Evolutionary conservation across 139 green algal genomes (phyloP).

Genomic region (Pleodorina starrii): DNA sequence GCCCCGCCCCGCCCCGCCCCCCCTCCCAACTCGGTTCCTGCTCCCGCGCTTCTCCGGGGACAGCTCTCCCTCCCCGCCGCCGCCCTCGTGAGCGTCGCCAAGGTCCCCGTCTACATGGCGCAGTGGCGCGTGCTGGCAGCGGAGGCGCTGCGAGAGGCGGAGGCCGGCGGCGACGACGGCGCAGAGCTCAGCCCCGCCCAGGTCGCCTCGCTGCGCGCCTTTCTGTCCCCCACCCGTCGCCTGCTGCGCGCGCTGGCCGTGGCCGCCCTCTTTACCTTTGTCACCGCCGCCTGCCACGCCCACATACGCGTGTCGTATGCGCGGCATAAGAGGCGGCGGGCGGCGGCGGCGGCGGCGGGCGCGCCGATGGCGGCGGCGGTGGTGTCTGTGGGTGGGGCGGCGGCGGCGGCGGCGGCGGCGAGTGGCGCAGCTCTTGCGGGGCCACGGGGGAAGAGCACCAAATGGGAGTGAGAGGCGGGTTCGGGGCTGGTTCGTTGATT

Average conservation of each 20-base stretch:
- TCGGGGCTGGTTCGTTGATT: too few relatives aligned
- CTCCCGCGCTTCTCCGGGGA: neutral
- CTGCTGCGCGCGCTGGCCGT: neutral
- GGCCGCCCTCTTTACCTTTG: neutral
- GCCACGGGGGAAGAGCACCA: too few relatives aligned
- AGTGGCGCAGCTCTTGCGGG: neutral
- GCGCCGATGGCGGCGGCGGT: neutral
- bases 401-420: neutral
- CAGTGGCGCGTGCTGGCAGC: neutral
- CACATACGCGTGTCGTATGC: neutral
- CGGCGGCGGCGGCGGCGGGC: neutral
- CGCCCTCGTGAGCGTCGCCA: neutral
- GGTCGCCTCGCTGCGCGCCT: neutral
- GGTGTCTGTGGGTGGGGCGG: neutral
- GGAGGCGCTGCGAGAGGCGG: neutral
- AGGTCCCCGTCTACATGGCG: slow-evolving; percentile 10
- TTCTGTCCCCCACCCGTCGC: neutral
- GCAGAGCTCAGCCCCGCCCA: neutral
- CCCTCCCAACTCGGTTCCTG: neutral
- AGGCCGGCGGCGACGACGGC: neutral
- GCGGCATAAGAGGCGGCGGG: neutral
- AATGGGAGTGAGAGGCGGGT: too few relatives aligned
- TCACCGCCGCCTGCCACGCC: slow-evolving; percentile 1
- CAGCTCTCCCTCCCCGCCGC: neutral
- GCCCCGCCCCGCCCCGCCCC: too few relatives aligned